Conservation (phyloP, 768 basidiomycete species). For the Boletus vinaceobasis region DNA sequence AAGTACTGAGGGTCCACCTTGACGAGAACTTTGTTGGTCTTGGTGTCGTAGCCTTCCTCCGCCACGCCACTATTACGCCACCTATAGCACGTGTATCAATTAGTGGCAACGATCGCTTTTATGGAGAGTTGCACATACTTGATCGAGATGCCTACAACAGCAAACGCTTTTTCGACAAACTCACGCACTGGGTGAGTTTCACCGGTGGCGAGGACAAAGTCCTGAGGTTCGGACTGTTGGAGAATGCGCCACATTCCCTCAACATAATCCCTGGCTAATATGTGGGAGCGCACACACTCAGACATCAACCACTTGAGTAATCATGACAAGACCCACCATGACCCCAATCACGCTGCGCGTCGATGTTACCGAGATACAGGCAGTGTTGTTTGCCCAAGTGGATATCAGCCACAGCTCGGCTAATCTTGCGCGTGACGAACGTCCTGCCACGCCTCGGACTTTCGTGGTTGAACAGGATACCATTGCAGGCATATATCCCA, state of each 20-base stretch:
- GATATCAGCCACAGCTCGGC: conserved; percentile 91
- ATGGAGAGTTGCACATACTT: conserved; percentile 38
- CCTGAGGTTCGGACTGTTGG: conserved; percentile 77
- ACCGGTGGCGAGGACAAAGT: conserved; percentile 94
- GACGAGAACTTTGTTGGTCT: conserved; percentile 71
- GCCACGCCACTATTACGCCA: conserved; percentile 78
- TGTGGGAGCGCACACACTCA: conserved; percentile 4
- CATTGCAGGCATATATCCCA: conserved; percentile 95
- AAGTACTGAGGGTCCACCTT: conserved; percentile 87
- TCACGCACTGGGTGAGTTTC: conserved; percentile 95
- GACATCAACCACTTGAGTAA: background rate
- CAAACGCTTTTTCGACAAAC: conserved; percentile 87
- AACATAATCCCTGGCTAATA: conserved; percentile 78
- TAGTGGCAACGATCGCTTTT: background rate
- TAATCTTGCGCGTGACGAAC: conserved; percentile 95
- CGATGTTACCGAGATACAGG: conserved; percentile 91
- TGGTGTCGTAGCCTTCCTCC: conserved; percentile 72
- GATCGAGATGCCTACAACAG: conserved; percentile 61
- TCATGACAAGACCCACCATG: conserved; percentile 58
- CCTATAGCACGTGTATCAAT: conserved; percentile 33
- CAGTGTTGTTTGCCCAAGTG: conserved; percentile 83
- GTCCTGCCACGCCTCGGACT: conserved; percentile 92
- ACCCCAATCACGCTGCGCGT: conserved; percentile 96
- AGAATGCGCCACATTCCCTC: conserved; percentile 99
- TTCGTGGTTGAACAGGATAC: conserved; percentile 98